Evolutionary conservation across 225 moss, liverwort and hornwort species (phyloP), one percentile per base, ranked within the genome.

Genomic region (Marchantia polymorpha): DNA sequence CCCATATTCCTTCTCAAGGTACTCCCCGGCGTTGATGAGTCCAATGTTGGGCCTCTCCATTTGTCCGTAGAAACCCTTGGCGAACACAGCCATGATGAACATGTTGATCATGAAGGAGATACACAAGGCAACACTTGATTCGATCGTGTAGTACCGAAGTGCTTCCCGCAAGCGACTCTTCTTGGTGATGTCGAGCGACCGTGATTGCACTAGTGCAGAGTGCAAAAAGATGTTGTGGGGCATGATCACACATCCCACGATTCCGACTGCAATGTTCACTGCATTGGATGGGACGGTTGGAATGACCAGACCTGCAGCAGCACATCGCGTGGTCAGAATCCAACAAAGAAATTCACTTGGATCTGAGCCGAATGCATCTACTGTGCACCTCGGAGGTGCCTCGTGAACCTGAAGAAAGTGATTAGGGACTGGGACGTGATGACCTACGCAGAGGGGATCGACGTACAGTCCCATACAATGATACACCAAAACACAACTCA

Each of bases 171-270:
- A 80, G 39, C 83, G 84, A 82, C 91, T 88, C 78, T 86, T 89
- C 83, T 93, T 93, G 26, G 89, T 84, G 6, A 82, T 84, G 82
- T 93, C 93, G 68, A 95, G 85, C 8, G 86, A 61, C 61, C 95
- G 87, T 66, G 95, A 95, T 74, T 95, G 95, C 51, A 95, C 95
- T 52, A 95, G 89, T 17, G 95, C 95, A 58, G 95, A 95, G 84
- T 95, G 95, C 81, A 95, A 84, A 83, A 95, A 95, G 73, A 95
- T 93, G 73, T 95, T 95, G 86, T 95, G 95, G n/a, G 95, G 95
- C 95, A 95, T 95, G 72, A 95, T 95, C 47, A 93, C 93, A 58
- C 93, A 93, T 55, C 95, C 95, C 7, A 95, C 93, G 64, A 95
- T 93, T 64, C 92, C 95, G 7, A 95, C 95, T 65, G 95, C 95